phyloP scores from a whole-genome alignment of 176 grass and related monocot genomes.

The Oryza glaberrima region DNA sequence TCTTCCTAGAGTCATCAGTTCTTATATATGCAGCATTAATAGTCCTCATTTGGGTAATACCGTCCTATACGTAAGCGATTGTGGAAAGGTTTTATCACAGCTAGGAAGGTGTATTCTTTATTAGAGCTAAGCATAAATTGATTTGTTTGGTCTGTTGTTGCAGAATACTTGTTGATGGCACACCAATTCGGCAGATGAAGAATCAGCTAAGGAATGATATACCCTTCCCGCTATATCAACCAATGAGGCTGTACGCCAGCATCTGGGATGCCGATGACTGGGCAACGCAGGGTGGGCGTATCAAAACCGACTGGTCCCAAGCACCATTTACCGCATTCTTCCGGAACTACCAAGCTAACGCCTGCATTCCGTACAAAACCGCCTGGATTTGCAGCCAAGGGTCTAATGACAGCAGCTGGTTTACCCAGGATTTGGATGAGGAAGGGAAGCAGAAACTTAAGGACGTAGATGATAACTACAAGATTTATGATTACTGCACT shows the following conservation, averaged over 20 bases:
- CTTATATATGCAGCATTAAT: not conserved
- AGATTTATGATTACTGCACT: conserved; percentile 65
- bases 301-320: conserved; percentile 65
- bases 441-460: conserved; percentile 35
- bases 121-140: not conserved
- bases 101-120: not conserved
- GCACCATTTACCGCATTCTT: conserved; percentile 57
- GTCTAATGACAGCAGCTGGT: conserved; percentile 42
- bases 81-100: not conserved
- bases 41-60: not conserved
- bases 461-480: conserved; percentile 35
- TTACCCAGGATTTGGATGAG: conserved; percentile 41
- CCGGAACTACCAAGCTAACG: conserved; percentile 41
- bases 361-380: conserved; percentile 26
- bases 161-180: conserved; percentile 72
- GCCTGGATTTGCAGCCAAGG: conserved; percentile 49
- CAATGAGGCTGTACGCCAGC: conserved; percentile 60
- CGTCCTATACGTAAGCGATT: not conserved
- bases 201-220: conserved; percentile 48
- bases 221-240: conserved; percentile 52
- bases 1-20: not conserved
- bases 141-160: not conserved
- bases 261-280: conserved; percentile 57
- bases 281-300: conserved; percentile 51
- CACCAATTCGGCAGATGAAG: conserved; percentile 56